These are phyloP conservation scores for Suaeda aralocaspica DNA, from an alignment of 148 eudicot genomes.

Conservation along the genomic window DNA sequence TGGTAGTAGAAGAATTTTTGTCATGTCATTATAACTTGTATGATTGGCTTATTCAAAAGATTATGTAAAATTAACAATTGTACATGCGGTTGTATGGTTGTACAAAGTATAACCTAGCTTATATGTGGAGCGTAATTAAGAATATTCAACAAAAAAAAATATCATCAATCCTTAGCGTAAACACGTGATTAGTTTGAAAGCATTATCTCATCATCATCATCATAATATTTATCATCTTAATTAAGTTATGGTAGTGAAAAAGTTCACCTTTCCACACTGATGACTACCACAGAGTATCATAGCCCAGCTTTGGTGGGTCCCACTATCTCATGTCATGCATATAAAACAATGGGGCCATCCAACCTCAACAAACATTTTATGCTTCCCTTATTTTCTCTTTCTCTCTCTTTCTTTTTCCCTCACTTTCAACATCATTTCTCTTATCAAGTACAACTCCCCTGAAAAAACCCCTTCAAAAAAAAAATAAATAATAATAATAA, in stretches of 20 bases:
- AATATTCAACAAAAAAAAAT: neutral
- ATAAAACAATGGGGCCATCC: conserved; percentile 23
- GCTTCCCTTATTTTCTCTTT: too few species aligned
- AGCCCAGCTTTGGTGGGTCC: conserved; percentile 9
- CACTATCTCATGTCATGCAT: conserved; percentile 28
- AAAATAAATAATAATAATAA: neutral
- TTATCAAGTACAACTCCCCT: conserved; percentile 8
- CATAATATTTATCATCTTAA: neutral
- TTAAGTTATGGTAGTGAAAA: neutral
- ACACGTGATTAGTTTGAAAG: conserved; percentile 14
- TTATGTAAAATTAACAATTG: neutral
- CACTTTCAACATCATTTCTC: conserved; percentile 18
- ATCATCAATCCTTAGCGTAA: neutral
- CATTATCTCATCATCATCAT: neutral
- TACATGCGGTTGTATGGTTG: neutral
- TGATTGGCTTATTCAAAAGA: neutral
- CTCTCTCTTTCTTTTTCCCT: neutral
- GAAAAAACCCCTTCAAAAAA: conserved; percentile 1
- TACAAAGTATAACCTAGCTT: neutral
- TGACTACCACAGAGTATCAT: conserved; percentile 11
- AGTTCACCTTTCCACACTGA: neutral
- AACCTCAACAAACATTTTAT: conserved; percentile 22
- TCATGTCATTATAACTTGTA: neutral
- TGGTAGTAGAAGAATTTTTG: neutral
- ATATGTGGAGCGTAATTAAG: neutral